These are phyloP conservation scores for Colletotrichum ledebouriae DNA, from an alignment of 2,329 filamentous ascomycete genomes.

Conservation along the genomic window DNA sequence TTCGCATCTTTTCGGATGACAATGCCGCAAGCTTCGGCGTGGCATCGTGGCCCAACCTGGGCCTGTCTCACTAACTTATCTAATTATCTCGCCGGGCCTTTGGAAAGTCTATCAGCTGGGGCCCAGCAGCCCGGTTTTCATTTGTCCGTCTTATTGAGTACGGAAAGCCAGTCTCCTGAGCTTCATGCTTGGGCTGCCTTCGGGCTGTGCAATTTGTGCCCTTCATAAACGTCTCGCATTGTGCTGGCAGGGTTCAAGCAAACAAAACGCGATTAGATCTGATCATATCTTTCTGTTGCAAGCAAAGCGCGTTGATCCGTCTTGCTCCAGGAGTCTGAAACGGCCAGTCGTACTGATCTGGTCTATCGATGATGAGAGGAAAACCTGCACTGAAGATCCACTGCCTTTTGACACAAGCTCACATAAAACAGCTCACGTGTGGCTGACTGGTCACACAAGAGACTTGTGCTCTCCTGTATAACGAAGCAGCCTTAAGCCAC, in stretches of 20 bases:
- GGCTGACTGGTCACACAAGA: too few species aligned
- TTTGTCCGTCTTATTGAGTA: not conserved
- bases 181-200: conserved; percentile 17
- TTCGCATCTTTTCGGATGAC: conserved; percentile 16
- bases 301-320: not conserved
- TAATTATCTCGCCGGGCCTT: conserved; percentile 1
- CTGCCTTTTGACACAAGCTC: not conserved
- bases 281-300: not conserved
- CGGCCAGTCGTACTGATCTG: too few species aligned
- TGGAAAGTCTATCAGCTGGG: conserved; percentile 32
- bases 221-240: conserved; percentile 5
- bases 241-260: not conserved
- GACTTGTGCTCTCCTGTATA: too few species aligned
- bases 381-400: not conserved
- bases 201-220: not conserved
- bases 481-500: too few species aligned
- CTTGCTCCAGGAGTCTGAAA: not conserved
- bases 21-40: not conserved
- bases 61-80: conserved; percentile 7
- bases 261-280: not conserved
- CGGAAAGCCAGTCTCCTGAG: not conserved
- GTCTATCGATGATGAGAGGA: not conserved
- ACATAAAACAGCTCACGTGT: not conserved
- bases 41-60: conserved; percentile 4
- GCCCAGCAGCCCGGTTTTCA: conserved; percentile 1